Evolutionary conservation across 2,329 filamentous ascomycete species (phyloP), one percentile per base, ranked within the genome.

Genomic region (Blumeria hordei): DNA sequence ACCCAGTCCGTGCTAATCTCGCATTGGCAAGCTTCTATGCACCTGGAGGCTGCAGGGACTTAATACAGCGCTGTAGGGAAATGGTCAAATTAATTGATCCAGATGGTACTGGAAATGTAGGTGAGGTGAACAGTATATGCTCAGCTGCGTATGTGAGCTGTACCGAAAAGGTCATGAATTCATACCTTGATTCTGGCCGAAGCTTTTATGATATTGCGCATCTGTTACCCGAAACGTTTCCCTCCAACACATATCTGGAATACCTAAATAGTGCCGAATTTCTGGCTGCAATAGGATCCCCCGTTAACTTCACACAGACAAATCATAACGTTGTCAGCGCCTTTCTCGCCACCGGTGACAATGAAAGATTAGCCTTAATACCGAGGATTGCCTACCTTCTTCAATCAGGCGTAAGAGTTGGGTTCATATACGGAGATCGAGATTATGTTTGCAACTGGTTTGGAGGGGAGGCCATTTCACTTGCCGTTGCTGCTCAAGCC

Each of bases 401-500:
- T 54, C 70, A 75, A 18, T 71, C 69, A 1, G 80, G 79, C 12
- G 74, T 87, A 16, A 79, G 78, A 10, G 75, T 92, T 14, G 81
- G 81, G 6, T 68, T 92, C 57, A 74, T 88, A 55, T 85, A 90
- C 64, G 76, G 77, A 32, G 77, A 80, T 62, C 67, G 75, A 57
- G 77, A 81, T 65, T 80, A 76, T 62, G 73, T 77, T 57, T 81
- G 77, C 65, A 80, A 80, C 64, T 81, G 81, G 77, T 70, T 81
- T 59, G 85, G 86, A n/a, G 85, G 84, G 37, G 75, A 92, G 66
- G 79, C 81, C 1, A 72, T 85, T 44, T 84, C 81, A 2, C 70
- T 86, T 3, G 72, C 73, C 6, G 69, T 87, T 0, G 72, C 78
- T 43, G 69, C 72, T 10, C 67, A 72, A 50, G 67, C 73, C 32